Evolutionary conservation across 2,329 filamentous ascomycete species (phyloP).

Genomic region (Fusarium sp.): DNA sequence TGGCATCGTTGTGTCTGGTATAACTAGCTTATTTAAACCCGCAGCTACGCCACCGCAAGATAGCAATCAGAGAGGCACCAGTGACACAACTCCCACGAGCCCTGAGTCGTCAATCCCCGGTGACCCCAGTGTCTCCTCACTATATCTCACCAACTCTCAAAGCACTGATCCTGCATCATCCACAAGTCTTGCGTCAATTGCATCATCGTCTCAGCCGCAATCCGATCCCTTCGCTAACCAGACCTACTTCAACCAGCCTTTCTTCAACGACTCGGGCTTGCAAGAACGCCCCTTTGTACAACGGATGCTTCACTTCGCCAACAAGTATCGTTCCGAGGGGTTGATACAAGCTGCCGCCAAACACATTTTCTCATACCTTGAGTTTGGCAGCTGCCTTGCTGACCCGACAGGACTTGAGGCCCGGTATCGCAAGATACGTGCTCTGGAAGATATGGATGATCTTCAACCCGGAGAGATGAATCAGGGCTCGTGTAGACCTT

Average conservation of each 20-base stretch:
- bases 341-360: conserved; percentile 75
- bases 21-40: conserved; percentile 77
- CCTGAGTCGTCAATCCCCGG: not conserved
- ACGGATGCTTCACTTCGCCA: conserved; percentile 77
- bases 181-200: conserved; percentile 27
- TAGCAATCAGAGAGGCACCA: not conserved
- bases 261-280: conserved; percentile 77
- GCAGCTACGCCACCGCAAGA: conserved; percentile 45
- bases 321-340: conserved; percentile 79
- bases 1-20: conserved; percentile 82
- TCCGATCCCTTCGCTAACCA: conserved; percentile 76
- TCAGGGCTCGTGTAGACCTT: conserved; percentile 32
- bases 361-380: conserved; percentile 81
- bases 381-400: conserved; percentile 83
- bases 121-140: conserved; percentile 28
- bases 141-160: conserved; percentile 32
- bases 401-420: conserved; percentile 76
- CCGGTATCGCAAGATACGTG: conserved; percentile 75
- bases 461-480: conserved; percentile 44
- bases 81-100: conserved; percentile 1
- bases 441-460: conserved; percentile 76
- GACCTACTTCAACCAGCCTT: conserved; percentile 77
- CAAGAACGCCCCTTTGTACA: conserved; percentile 75
- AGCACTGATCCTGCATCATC: conserved; percentile 28
- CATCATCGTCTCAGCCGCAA: conserved; percentile 27